Percentiles rank a stretch among this genome's conserved stretches.
Evolutionary conservation across 2,329 filamentous ascomycete genomes (phyloP).

Genomic region (Rhynchosporium graminicola): DNA sequence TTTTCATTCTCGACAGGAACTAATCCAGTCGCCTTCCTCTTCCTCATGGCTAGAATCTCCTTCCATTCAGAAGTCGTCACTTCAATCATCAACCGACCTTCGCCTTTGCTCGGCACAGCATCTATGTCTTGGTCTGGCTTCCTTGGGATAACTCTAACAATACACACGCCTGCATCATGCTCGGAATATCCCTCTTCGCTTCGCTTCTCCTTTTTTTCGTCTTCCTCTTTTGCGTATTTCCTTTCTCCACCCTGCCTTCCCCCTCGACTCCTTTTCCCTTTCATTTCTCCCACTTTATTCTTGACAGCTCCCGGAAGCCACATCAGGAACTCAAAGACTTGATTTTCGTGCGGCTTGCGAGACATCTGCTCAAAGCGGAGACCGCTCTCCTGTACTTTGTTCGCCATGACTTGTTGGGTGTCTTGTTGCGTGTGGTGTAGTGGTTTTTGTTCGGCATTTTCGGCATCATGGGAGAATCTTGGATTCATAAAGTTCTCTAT

Average conservation of each 20-base stretch:
- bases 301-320: background rate
- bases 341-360: background rate
- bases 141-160: background rate
- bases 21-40: background rate
- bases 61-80: background rate
- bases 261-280: too few relatives aligned
- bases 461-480: background rate
- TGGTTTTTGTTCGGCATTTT: background rate
- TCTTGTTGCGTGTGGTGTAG: too few relatives aligned
- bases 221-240: background rate
- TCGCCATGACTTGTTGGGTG: background rate
- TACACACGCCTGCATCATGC: background rate
- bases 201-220: background rate
- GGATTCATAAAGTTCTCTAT: background rate
- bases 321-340: background rate
- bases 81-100: background rate
- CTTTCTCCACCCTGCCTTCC: background rate
- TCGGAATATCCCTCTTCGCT: background rate
- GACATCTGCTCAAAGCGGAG: background rate
- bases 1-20: background rate
- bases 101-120: too few relatives aligned
- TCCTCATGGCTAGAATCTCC: background rate
- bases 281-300: background rate
- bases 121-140: background rate
- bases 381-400: background rate